A percentile compares a stretch with the other conserved stretches of the same genome.
Conservation (phyloP, 2,329 filamentous ascomycete genomes). For the Ophiocordyceps camponoti-rufipedis region DNA sequence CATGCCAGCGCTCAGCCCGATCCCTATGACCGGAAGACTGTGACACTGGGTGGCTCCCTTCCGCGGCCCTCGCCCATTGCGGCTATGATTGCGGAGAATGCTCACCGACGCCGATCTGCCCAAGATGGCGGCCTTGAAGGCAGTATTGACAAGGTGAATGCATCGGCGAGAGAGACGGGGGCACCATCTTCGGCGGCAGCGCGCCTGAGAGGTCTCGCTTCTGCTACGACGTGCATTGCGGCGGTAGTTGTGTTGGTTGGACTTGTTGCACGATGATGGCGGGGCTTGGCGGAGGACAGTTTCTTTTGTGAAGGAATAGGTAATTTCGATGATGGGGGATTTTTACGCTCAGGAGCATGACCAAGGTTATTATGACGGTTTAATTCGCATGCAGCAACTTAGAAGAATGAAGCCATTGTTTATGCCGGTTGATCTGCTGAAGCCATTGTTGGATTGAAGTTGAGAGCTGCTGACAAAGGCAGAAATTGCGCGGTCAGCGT, state of each 20-base stretch:
- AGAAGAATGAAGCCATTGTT: slow-evolving; percentile 1
- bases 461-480: not conserved
- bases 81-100: not conserved
- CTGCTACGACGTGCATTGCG: not conserved
- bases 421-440: not conserved
- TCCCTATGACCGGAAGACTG: not conserved
- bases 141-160: not conserved
- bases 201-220: not conserved
- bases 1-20: not conserved
- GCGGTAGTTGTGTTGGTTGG: not conserved
- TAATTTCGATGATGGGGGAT: slow-evolving; percentile 5
- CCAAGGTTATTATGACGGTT: slow-evolving; percentile 2
- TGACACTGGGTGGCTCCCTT: not conserved
- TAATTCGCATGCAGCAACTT: slow-evolving; percentile 5
- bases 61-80: not conserved
- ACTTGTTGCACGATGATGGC: not conserved
- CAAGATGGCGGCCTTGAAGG: not conserved
- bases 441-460: not conserved
- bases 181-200: not conserved
- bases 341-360: slow-evolving; percentile 2
- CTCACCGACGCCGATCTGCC: not conserved
- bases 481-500: too few relatives aligned
- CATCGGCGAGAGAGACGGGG: not conserved
- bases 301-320: slow-evolving; percentile 2
- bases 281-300: not conserved